These are phyloP conservation scores for Orychophragmus violaceus DNA, from an alignment of 345 rosid species.

Conservation along the genomic window DNA sequence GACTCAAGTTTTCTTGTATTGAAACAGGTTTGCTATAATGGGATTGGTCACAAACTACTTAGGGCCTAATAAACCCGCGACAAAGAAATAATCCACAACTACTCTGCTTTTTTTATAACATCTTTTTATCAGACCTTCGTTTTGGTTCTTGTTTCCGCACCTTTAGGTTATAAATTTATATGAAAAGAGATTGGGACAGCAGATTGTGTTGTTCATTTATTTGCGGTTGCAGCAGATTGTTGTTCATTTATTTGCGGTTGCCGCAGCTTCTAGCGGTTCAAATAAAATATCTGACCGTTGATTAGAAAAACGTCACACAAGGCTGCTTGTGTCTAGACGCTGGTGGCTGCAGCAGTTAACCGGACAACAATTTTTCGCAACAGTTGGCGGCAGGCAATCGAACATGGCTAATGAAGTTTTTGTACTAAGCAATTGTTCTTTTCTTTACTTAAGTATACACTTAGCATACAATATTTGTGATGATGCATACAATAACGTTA, in stretches of 20 bases:
- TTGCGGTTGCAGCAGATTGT: no score
- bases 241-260: no score
- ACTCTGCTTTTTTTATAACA: background rate
- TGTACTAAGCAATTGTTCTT: no score
- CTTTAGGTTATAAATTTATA: background rate
- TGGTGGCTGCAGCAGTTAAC: no score
- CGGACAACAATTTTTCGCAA: no score
- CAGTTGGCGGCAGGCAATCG: no score
- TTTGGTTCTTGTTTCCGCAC: conserved; percentile 11
- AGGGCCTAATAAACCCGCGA: conserved; percentile 69
- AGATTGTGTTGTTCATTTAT: no score
- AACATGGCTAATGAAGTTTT: no score
- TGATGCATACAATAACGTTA: background rate
- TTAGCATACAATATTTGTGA: conserved; percentile 10
- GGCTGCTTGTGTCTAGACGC: no score
- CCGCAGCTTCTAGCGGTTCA: no score
- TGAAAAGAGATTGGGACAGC: background rate
- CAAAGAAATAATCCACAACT: conserved; percentile 26
- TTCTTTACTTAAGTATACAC: conserved; percentile 16
- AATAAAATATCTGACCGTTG: no score
- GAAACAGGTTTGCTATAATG: conserved; percentile 92
- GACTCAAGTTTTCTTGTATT: background rate
- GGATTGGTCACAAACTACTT: conserved; percentile 92
- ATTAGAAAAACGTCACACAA: no score
- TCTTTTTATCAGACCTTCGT: conserved; percentile 6